These are phyloP conservation scores for Fusarium sp. DNA, from an alignment of 2,329 filamentous ascomycete species.

Conservation along the genomic window DNA sequence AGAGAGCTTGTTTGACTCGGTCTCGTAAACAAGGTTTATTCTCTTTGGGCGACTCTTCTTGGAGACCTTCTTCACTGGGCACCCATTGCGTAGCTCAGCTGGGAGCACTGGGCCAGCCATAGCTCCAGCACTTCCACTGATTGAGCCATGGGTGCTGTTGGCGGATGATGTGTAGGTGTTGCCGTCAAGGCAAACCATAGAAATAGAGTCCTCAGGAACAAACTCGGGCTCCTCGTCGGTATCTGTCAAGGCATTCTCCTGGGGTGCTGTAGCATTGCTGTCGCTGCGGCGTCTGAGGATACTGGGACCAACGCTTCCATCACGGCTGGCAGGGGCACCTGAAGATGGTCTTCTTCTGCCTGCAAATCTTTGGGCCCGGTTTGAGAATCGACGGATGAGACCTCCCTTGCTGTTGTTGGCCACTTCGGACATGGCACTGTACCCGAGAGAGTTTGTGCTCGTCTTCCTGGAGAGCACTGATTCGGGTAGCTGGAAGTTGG, in stretches of 20 bases:
- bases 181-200: conserved; percentile 56
- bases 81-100: conserved; percentile 80
- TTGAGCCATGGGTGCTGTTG: conserved; percentile 60
- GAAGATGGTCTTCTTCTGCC: conserved; percentile 80
- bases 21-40: conserved; percentile 78
- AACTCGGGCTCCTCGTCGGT: conserved; percentile 62
- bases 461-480: conserved; percentile 71
- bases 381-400: conserved; percentile 87
- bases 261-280: conserved; percentile 78
- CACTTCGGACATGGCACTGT: conserved; percentile 66
- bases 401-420: conserved; percentile 60
- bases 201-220: conserved; percentile 48
- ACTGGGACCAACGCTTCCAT: conserved; percentile 89
- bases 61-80: conserved; percentile 82
- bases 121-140: conserved; percentile 56
- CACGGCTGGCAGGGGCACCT: conserved; percentile 78
- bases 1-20: conserved; percentile 84
- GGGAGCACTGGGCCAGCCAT: conserved; percentile 79
- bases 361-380: conserved; percentile 77
- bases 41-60: conserved; percentile 79
- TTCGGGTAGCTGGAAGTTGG: conserved; percentile 77
- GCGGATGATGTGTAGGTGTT: conserved; percentile 59
- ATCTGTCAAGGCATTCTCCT: conserved; percentile 61
- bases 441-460: conserved; percentile 72
- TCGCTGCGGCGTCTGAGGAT: conserved; percentile 89